phyloP scores from a whole-genome alignment of 2,329 filamentous ascomycete species.

The Penicillium corylophilum region DNA sequence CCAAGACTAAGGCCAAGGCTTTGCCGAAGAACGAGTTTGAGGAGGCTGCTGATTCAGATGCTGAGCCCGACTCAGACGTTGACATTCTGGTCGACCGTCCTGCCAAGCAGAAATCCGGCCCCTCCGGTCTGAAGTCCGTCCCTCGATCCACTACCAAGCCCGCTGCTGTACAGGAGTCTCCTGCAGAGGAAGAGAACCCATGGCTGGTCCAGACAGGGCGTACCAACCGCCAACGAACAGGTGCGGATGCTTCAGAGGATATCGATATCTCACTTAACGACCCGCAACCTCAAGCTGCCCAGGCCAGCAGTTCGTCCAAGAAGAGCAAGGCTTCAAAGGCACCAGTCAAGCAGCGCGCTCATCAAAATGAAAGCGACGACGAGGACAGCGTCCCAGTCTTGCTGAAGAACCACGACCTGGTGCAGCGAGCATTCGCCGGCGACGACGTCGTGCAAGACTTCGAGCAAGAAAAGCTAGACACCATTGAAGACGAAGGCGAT shows the following conservation, averaged over 20 bases:
- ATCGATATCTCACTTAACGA: slow-evolving; percentile 36
- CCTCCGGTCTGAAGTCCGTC: slow-evolving; percentile 19
- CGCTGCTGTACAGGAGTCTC: slow-evolving; percentile 15
- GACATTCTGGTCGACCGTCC: slow-evolving; percentile 36
- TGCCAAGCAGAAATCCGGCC: slow-evolving; percentile 19
- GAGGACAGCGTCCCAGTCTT: slow-evolving; percentile 43
- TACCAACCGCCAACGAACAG: slow-evolving; percentile 32
- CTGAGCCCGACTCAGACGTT: slow-evolving; percentile 35
- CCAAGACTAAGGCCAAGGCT: slow-evolving; percentile 27
- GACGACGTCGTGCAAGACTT: slow-evolving; percentile 82
- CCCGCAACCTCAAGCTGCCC: slow-evolving; percentile 11
- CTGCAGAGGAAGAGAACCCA: slow-evolving; percentile 36
- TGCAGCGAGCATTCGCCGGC: slow-evolving; percentile 82
- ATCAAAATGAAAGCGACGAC: slow-evolving; percentile 45
- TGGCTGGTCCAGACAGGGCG: slow-evolving; percentile 37
- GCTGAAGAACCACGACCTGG: slow-evolving; percentile 61
- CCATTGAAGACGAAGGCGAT: slow-evolving; percentile 74
- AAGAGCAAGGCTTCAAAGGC: slow-evolving; percentile 17
- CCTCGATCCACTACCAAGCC: slow-evolving; percentile 13
- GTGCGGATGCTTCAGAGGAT: slow-evolving; percentile 28
- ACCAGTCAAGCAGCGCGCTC: slow-evolving; percentile 30
- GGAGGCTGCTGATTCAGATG: slow-evolving; percentile 55
- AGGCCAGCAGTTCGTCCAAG: slow-evolving; percentile 20
- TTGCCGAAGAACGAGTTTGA: slow-evolving; percentile 59
- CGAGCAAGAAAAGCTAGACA: slow-evolving; percentile 71